Percentiles rank a stretch among this genome's conserved stretches.
phyloP scores from a whole-genome alignment of 768 basidiomycete species.

The Boletus reticuloceps region DNA sequence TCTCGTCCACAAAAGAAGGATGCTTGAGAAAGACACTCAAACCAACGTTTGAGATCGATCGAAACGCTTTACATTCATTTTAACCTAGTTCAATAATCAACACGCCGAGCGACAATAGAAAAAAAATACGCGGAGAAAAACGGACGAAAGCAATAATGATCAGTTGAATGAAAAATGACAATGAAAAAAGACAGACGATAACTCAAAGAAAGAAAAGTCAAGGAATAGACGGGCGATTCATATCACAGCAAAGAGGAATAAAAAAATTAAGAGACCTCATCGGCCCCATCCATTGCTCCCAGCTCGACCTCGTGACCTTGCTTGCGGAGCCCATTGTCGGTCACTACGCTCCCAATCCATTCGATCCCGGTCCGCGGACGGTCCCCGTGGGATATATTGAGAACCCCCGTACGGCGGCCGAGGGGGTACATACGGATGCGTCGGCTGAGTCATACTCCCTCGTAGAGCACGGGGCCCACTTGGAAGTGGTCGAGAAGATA shows the following conservation, averaged over 20 bases:
- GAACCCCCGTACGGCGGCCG: conserved; percentile 26
- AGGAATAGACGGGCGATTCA: conserved; percentile 2
- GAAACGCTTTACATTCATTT: conserved; percentile 7
- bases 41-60: not conserved
- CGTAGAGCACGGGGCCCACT: conserved; percentile 41
- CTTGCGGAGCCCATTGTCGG: conserved; percentile 29
- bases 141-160: conserved; percentile 35
- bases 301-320: conserved; percentile 32
- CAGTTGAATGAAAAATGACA: conserved; percentile 12
- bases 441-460: conserved; percentile 23
- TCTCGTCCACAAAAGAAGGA: not conserved
- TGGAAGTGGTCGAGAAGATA: conserved; percentile 34
- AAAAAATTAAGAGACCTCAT: conserved; percentile 13
- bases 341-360: conserved; percentile 45
- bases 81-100: conserved; percentile 8
- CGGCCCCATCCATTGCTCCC: conserved; percentile 38
- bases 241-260: conserved; percentile 12
- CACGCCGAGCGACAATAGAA: conserved; percentile 4
- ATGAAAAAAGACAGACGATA: not conserved
- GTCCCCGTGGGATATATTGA: conserved; percentile 46
- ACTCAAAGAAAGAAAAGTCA: not conserved
- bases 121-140: not conserved
- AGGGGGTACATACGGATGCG: conserved; percentile 16
- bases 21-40: not conserved
- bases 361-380: conserved; percentile 51